phyloP scores from a whole-genome alignment of 2,329 filamentous ascomycete species.

The Pseudogymnoascus sp. region DNA sequence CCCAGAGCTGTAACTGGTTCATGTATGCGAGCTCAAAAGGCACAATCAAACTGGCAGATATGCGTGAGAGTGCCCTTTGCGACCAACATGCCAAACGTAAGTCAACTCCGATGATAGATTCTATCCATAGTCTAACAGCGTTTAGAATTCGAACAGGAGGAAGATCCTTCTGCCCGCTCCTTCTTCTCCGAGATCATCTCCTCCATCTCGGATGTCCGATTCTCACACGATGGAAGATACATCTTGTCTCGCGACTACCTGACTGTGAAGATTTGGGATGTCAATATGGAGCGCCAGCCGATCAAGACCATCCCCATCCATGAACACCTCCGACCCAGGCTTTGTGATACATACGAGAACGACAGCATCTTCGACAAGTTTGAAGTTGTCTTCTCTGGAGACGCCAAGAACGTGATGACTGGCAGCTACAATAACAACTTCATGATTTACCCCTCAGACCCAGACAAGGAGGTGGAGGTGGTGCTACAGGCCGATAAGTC shows the following conservation, averaged over 20 bases:
- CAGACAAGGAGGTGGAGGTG: constrained; percentile 92
- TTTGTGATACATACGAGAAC: constrained; percentile 98
- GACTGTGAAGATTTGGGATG: constrained; percentile 99
- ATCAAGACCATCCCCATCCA: constrained; percentile 99
- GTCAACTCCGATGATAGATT: constrained; percentile 12
- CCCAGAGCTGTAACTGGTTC: constrained; percentile 97
- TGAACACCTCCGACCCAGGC: constrained; percentile 83
- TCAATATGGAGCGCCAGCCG: constrained; percentile 96
- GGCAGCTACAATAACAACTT: constrained; percentile 99
- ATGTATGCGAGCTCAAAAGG: constrained; percentile 99
- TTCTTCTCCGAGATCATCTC: constrained; percentile 99
- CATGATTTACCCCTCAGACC: constrained; percentile 98
- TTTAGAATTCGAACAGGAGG: constrained; percentile 95
- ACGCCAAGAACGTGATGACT: constrained; percentile 98
- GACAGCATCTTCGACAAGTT: constrained; percentile 99
- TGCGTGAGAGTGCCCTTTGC: constrained; percentile 93
- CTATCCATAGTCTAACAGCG: constrained; percentile 15
- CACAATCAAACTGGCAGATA: constrained; percentile 96
- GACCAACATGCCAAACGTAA: constrained; percentile 90
- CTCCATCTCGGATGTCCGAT: constrained; percentile 96
- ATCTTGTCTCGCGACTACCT: constrained; percentile 96
- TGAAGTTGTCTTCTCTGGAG: constrained; percentile 96
- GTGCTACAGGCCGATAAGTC: constrained; percentile 97
- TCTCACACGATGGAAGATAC: constrained; percentile 92
- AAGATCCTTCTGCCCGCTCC: constrained; percentile 90